These are phyloP conservation scores for Nectriaceae sp. DNA, from an alignment of 2,329 filamentous ascomycete species.

Conservation along the genomic window DNA sequence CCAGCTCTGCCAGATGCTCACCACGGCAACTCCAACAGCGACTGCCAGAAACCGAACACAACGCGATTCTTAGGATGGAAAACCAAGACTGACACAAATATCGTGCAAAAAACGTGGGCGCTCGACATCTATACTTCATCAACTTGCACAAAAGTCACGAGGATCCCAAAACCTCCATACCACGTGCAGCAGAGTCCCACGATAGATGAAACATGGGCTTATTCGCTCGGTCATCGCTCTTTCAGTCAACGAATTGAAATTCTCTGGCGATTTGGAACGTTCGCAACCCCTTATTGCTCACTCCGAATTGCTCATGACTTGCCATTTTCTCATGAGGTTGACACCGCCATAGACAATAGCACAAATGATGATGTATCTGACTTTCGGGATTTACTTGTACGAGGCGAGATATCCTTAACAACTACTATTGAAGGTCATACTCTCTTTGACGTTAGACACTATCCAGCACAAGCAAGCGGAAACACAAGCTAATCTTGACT, in stretches of 20 bases:
- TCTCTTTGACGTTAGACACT: not conserved
- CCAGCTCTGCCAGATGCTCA: too few relatives aligned
- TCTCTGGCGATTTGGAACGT: not conserved
- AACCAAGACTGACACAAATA: not conserved
- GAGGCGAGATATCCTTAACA: not conserved
- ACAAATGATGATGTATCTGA: not conserved
- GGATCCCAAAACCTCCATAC: not conserved
- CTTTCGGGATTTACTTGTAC: not conserved
- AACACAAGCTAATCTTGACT: not conserved
- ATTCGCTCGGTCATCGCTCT: not conserved
- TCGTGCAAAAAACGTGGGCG: not conserved
- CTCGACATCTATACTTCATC: not conserved
- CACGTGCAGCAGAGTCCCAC: not conserved
- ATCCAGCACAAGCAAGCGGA: not conserved
- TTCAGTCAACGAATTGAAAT: not conserved
- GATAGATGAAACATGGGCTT: not conserved
- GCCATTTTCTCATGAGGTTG: not conserved
- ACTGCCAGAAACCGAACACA: not conserved
- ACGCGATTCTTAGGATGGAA: not conserved
- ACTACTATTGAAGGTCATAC: not conserved
- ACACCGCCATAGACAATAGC: too few relatives aligned
- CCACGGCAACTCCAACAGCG: not conserved
- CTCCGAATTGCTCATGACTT: not conserved
- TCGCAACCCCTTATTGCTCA: not conserved
- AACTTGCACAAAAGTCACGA: not conserved